Evolutionary conservation across 2,329 filamentous ascomycete species (phyloP).

Genomic region (Bisporella sp.): DNA sequence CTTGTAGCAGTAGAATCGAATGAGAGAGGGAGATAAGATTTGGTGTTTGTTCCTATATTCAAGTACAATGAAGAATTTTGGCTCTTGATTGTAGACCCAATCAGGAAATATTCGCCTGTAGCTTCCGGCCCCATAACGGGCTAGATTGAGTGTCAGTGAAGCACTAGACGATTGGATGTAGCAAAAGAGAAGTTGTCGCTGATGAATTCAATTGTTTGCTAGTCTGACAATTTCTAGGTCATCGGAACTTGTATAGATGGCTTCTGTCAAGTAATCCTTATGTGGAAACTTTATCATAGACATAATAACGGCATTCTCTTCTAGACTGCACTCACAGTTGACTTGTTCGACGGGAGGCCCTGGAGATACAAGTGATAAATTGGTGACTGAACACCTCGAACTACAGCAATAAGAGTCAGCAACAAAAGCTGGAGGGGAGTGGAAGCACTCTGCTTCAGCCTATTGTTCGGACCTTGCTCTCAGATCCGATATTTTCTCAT

Average conservation of each 20-base stretch:
- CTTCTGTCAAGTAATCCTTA: too few relatives aligned
- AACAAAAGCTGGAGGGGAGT: too few relatives aligned
- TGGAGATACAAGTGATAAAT: slow-evolving; percentile 48
- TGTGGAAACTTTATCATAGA: neutral
- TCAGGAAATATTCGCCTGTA: slow-evolving; percentile 41
- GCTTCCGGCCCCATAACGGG: slow-evolving; percentile 46
- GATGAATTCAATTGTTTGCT: too few relatives aligned
- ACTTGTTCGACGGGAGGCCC: slow-evolving; percentile 15
- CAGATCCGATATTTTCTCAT: too few relatives aligned
- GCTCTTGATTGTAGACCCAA: slow-evolving; percentile 41
- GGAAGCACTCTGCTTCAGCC: too few relatives aligned
- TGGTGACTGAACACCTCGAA: slow-evolving; percentile 41
- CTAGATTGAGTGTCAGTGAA: slow-evolving; percentile 13
- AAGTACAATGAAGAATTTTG: slow-evolving; percentile 41
- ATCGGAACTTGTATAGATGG: too few relatives aligned
- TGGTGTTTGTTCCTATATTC: slow-evolving; percentile 37
- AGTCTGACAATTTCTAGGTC: too few relatives aligned
- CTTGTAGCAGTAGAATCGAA: slow-evolving; percentile 36
- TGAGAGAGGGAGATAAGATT: slow-evolving; percentile 45
- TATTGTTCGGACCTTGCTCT: too few relatives aligned
- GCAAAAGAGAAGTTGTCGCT: too few relatives aligned
- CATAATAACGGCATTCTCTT: too few relatives aligned
- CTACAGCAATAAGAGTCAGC: neutral
- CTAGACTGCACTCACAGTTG: too few relatives aligned
- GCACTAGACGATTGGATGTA: slow-evolving; percentile 20